Conservation (phyloP, 116 monocot genomes). For the Iris pallida region DNA sequence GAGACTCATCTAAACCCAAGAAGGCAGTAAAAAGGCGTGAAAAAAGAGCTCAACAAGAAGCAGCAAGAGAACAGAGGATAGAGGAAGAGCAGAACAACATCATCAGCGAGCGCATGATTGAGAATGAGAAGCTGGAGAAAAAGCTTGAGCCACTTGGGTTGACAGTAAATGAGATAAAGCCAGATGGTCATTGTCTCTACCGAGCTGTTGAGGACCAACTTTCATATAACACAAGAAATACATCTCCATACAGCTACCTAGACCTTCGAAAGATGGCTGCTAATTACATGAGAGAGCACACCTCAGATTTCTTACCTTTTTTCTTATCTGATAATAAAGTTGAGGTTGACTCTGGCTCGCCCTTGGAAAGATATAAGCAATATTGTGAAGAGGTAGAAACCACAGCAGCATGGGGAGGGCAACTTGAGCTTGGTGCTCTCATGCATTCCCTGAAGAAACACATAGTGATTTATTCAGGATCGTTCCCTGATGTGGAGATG, state of each 20-base stretch:
- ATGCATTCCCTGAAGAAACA: constrained; percentile 72
- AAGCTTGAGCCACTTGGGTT: constrained; percentile 81
- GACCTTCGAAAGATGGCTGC: constrained; percentile 74
- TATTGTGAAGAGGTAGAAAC: constrained; percentile 82
- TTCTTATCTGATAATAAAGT: constrained; percentile 65
- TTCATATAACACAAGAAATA: constrained; percentile 24
- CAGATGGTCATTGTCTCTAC: constrained; percentile 96
- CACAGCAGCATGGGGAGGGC: constrained; percentile 91
- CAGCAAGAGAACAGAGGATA: constrained; percentile 82
- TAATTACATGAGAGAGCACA: constrained; percentile 79
- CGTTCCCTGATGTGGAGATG: constrained; percentile 97
- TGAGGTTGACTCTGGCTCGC: constrained; percentile 38
- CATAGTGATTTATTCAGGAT: constrained; percentile 77
- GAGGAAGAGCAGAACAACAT: constrained; percentile 76
- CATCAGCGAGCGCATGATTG: constrained; percentile 64
- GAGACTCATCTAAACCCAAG: constrained; percentile 45
- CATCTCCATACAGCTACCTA: constrained; percentile 32
- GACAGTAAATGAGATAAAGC: constrained; percentile 81
- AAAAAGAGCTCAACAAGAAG: constrained; percentile 86
- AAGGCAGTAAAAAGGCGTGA: constrained; percentile 62
- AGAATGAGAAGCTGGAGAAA: constrained; percentile 63
- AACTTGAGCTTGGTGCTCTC: constrained; percentile 92
- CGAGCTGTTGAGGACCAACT: constrained; percentile 86
- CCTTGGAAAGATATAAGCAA: constrained; percentile 52
- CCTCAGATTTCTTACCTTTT: constrained; percentile 78